A percentile compares a stretch with the other conserved stretches of the same genome.
Conservation (phyloP, 192 early-diverging fungal genomes). For the Entomortierella parvispora region DNA sequence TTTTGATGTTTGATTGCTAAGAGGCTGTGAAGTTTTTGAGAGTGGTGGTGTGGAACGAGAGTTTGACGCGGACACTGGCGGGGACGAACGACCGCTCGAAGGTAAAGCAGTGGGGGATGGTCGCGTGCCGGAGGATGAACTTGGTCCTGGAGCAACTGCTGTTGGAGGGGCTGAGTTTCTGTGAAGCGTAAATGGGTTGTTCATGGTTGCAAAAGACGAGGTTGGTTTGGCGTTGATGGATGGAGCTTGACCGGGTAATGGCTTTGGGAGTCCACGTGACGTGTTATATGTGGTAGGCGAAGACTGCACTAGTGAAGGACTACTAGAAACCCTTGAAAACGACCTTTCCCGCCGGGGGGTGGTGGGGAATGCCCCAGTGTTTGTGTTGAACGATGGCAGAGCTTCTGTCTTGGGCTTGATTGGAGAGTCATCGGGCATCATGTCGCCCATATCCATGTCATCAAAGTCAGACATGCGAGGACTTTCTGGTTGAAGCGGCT, state of each 20-base stretch:
- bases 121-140: no score
- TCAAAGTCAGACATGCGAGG: slow-evolving; percentile 43
- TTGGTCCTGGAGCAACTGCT: not conserved
- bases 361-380: not conserved
- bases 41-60: no score
- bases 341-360: slow-evolving; percentile 11
- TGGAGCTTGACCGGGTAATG: not conserved
- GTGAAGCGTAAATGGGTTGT: slow-evolving; percentile 1
- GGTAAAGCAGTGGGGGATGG: no score
- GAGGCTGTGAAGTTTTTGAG: no score
- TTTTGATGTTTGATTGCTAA: no score
- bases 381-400: slow-evolving; percentile 2
- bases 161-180: not conserved
- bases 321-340: slow-evolving; percentile 18
- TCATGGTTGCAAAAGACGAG: not conserved
- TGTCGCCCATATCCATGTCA: slow-evolving; percentile 16
- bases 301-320: slow-evolving; percentile 33
- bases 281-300: slow-evolving; percentile 28
- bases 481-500: slow-evolving; percentile 30
- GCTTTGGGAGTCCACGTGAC: not conserved
- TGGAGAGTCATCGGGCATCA: slow-evolving; percentile 30
- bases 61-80: no score
- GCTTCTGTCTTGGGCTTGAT: slow-evolving; percentile 9
- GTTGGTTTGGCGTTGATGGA: not conserved
- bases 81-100: no score